Evolutionary conservation across 495 filamentous ascomycete species (phyloP).

Genomic region (Haplographium delicatum): DNA sequence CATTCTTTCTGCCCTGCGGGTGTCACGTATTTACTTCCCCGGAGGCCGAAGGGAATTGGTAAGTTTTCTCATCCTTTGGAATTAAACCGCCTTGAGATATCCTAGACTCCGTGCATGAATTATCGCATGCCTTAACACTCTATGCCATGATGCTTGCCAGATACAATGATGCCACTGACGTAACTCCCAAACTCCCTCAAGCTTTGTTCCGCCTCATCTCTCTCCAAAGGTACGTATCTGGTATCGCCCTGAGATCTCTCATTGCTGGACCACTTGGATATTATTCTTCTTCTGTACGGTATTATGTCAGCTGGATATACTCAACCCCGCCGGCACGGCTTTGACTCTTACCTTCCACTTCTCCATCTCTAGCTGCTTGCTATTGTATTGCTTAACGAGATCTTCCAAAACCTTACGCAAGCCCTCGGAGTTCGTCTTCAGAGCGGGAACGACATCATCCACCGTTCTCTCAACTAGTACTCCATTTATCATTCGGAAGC

Average conservation of each 20-base stretch:
- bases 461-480: conserved; percentile 93
- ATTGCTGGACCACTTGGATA: conserved; percentile 80
- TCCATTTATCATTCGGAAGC: conserved; percentile 98
- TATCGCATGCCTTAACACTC: no score
- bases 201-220: not conserved
- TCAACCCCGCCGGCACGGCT: not conserved
- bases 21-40: conserved; percentile 15
- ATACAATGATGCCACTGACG: conserved; percentile 17
- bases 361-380: conserved; percentile 90
- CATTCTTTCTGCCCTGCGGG: no score
- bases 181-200: conserved; percentile 13
- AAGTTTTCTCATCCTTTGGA: not conserved
- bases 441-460: conserved; percentile 80
- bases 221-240: not conserved
- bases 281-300: conserved; percentile 90
- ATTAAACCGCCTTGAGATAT: conserved; percentile 15
- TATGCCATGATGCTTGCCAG: not conserved
- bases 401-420: conserved; percentile 95
- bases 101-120: not conserved
- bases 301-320: conserved; percentile 17
- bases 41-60: not conserved
- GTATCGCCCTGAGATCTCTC: conserved; percentile 2
- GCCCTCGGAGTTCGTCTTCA: conserved; percentile 92
- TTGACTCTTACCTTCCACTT: conserved; percentile 82
- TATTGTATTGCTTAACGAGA: conserved; percentile 93